These are phyloP conservation scores for Sporothrix dimorphospora DNA, from an alignment of 2,329 filamentous ascomycete genomes.

Conservation along the genomic window DNA sequence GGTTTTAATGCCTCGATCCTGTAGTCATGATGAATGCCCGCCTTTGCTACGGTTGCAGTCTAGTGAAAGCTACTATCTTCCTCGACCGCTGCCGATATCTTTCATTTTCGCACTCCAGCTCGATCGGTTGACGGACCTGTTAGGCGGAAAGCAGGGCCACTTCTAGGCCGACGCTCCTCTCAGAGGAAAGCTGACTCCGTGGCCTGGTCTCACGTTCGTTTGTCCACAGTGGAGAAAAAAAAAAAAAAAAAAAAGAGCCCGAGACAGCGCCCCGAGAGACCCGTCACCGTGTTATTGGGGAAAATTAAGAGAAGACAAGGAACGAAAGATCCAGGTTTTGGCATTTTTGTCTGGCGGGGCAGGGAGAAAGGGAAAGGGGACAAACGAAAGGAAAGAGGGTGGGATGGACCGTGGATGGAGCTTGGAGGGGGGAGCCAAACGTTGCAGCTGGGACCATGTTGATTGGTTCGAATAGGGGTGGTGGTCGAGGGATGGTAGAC, in stretches of 20 bases:
- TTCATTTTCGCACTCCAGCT: background rate
- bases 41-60: background rate
- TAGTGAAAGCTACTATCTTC: background rate
- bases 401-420: slow-evolving; percentile 8
- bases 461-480: background rate
- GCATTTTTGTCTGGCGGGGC: background rate
- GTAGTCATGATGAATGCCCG: background rate
- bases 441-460: background rate
- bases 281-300: slow-evolving; percentile 18
- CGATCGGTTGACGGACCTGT: background rate
- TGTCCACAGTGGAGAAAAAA: too few relatives aligned
- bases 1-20: background rate
- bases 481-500: background rate
- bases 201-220: background rate
- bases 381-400: background rate
- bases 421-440: background rate
- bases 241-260: too few relatives aligned
- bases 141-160: background rate
- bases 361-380: background rate
- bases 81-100: background rate
- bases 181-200: too few relatives aligned
- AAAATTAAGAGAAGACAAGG: background rate
- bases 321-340: background rate
- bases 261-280: background rate
- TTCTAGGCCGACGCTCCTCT: background rate